Evolutionary conservation across 2,329 filamentous ascomycete species (phyloP), one percentile per base, ranked within the genome.

Genomic region (Arthrobotrys sinensis): DNA sequence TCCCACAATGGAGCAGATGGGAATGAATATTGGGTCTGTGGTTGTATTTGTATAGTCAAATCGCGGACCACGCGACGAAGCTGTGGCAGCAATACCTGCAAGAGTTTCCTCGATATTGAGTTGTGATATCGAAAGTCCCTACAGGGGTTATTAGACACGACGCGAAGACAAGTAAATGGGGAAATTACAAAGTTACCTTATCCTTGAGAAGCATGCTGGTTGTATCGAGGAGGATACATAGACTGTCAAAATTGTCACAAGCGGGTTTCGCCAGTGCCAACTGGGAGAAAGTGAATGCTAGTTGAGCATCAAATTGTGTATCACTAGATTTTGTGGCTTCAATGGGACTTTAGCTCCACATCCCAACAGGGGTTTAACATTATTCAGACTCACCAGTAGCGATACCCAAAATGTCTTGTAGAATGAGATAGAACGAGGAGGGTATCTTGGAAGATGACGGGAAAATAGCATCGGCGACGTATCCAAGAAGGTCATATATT

Each of bases 71-170:
- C 8, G 46, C 7, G 57, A 38, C 6, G 66, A 71, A 5, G 55
- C 8, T 16, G 40, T 43, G 11, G 45, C 19, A 28, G 60, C 19
- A 24, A 77, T 52, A 19, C 60, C 46, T 5, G 73, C 73, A 16
- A 77, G 50, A n/a, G 36, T 53, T 63, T 77, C 73, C 40, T 77
- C 73, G 6, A 77, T 28, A 43, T 71, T 77, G 1, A 71, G 11
- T 14, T 77, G 73, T 10, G 73, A 77, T n/a, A 77, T 67, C 3
- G 73, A 36, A 16, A 46, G 6, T 1, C 12, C 40, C 73, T 77
- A 21, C 3, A 40, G 6, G 24, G 34, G 8, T n/a, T n/a, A 12
- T 53, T 48, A 67, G 57, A 1, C 45, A n/a, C 12, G 4, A n/a
- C 12, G 4, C 24, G 8, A 4, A 52, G 16, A 14, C 14, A 11